Conservation (phyloP, 2,329 filamentous ascomycete species). For the Beauveria sp. region DNA sequence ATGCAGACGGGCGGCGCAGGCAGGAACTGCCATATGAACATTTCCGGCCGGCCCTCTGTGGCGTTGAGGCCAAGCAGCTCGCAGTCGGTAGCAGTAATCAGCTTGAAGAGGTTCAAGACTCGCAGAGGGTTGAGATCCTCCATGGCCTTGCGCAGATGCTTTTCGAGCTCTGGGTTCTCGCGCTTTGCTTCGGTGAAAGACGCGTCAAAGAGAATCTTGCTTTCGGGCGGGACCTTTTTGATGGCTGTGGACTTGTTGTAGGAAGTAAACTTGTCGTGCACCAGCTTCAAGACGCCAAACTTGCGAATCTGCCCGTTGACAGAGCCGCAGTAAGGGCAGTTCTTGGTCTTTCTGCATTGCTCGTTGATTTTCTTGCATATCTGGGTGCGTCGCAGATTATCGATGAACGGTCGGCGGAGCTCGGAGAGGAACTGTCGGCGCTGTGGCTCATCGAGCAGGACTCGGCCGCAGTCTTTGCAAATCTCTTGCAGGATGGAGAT, state of each 20-base stretch:
- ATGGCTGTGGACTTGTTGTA: conserved; percentile 84
- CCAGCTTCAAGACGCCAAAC: conserved; percentile 82
- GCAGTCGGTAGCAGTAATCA: conserved; percentile 77
- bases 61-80: conserved; percentile 87
- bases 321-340: conserved; percentile 71
- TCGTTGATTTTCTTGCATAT: conserved; percentile 85
- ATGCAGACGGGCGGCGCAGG: conserved; percentile 93
- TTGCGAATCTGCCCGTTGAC: conserved; percentile 92
- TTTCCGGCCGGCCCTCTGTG: conserved; percentile 80
- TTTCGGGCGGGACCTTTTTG: conserved; percentile 73
- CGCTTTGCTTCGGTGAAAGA: conserved; percentile 77
- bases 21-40: conserved; percentile 96
- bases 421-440: conserved; percentile 71
- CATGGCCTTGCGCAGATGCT: conserved; percentile 83
- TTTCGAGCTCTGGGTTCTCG: conserved; percentile 75
- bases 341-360: conserved; percentile 79
- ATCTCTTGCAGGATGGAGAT: conserved; percentile 90
- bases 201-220: conserved; percentile 77
- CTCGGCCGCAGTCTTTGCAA: conserved; percentile 83
- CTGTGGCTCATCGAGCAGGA: conserved; percentile 75
- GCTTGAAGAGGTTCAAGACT: conserved; percentile 85
- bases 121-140: conserved; percentile 89
- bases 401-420: conserved; percentile 71
- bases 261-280: conserved; percentile 83
- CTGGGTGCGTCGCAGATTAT: conserved; percentile 76